Base-by-base conservation (phyloP, 2,329 filamentous ascomycete genomes). In the Ascochyta rabiei region DNA sequence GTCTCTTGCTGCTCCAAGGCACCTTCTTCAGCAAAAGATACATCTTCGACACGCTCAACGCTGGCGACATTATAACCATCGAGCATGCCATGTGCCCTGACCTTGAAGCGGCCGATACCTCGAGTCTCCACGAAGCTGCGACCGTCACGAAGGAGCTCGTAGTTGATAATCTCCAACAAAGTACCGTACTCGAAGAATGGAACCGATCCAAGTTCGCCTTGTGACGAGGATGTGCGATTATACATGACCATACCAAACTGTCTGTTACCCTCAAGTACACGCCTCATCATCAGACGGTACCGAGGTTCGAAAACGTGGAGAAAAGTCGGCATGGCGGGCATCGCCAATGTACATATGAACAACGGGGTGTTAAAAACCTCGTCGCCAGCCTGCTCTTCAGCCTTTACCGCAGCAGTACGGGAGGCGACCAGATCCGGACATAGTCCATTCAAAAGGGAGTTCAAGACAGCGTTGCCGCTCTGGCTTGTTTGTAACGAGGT, bases 241-340 rank as follows among this genome's bases (percentile, higher is more conserved):
- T 87, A 86, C 68, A 90, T 82, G 16, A 96, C 83, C 89, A 96
- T 96, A 21, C 93, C 93, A 68, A 97, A 96, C 21, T 86, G 89
- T 13, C 85, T 81, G 56, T 89, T 85, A 0, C 86, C 86, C 59
- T 92, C 88, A 48, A 96, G 79, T 0, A 86, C 89, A 31, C 91
- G 85, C 41, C 89, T 84, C 33, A 96, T 88, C 91, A 96, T 95
- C n/a, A 95, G 80, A 7, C 91, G 86, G 71, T 96, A 96, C 6
- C 90, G 84, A n/a, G 90, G 90, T 72, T 96, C 93, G 69, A 96
- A 96, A n/a, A 97, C 85, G 66, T 96, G 90, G 3, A 96, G 79
- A 63, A 95, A 95, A 0, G 90, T 93, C 0, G 80, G 91, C 85
- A 93, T 91, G 1, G 82, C 81, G 1, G 93, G 93, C 63, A 95